Base-by-base conservation (phyloP, 73 alveolate species). In the Paramecium biaurelia region DNA sequence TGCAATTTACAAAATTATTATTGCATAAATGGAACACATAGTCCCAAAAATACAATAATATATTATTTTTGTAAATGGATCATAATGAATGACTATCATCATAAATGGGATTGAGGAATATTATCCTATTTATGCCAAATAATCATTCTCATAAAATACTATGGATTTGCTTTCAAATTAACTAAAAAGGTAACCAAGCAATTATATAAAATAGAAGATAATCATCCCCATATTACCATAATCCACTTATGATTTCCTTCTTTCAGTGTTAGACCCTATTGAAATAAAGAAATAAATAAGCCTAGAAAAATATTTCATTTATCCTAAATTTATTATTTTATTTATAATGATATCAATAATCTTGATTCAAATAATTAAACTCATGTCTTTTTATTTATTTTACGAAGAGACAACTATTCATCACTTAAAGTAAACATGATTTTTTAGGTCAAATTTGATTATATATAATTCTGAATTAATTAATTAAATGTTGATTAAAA, bases 91-190 rank as follows among this genome's bases (percentile, higher is more conserved):
- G 38, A 35, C 32, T 30, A 72, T 35, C 58, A 72, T 35, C 21
- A 18, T 38, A 37, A 72, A 72, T 11, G 86, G 56, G 32, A 32
- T 38, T 1, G 86, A 38, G 41, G 86, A 72, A 32, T 35, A 72
- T 20, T 72, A 72, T 35, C 59, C 58, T 10, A 72, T 35, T 72
- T 72, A 7, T 2, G 86, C 86, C 63, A 72, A 72, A 72, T 72
- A 72, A 72, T 72, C 58, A 21, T 35, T 35, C 24, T 72, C 86
- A 11, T 14, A 38, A 35, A 9, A 35, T 15, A 38, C 35, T 2
- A 72, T 35, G 35, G 86, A 38, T 72, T 72, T 72, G 56, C 59
- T 35, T 18, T 72, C 63, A 38, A 35, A 72, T 72, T 72, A 23
- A 35, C 59, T 35, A 72, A 35, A 72, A 12, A 72, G 12, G 14